Base-by-base conservation (phyloP, 768 basidiomycete genomes). In the Coprinopsis cinerea region DNA sequence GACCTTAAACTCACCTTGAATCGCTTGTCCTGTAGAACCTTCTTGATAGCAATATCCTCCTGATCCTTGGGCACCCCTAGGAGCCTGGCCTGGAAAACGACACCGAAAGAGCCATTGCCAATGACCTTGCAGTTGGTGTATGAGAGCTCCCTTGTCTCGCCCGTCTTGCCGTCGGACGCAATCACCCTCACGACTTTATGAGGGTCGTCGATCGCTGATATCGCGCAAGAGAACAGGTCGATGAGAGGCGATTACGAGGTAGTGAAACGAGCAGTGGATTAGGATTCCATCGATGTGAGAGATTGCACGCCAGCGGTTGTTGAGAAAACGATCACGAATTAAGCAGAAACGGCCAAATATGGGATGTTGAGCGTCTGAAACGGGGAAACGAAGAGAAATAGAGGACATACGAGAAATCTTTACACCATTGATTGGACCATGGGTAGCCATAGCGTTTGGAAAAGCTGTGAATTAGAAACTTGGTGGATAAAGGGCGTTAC, bases 21-120 rank as follows among this genome's bases (percentile, higher is more conserved):
- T 58, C 96, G 83, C 79, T 99, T 99, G 75, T 99, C 96, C 77
- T 99, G 96, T 54, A 99, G 71, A 44, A 99, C 96, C 77, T 97
- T 98, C 90, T 99, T 99, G 80, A 99, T 99, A 44, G 96, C 96
- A 63, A 99, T 96, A 58, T 97, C 92, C 51, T 88, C 87, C 17
- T 72, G 73, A 27, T 79, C 80, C 61, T 81, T 79, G 37, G 76
- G 70, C 6, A 76, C 75, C 13, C 75, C 75, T 44, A 93, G 74
- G 48, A 97, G 82, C 69, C 83, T 92, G 52, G 94, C 95, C 57
- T 93, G 91, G 68, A 94, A 98, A 55, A 99, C 96, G 67, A 99
- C 94, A 59, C 96, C 96, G 62, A 99, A 99, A 51, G 92, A 95
- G 68, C 96, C 96, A 64, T 99, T 98, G 49, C 96, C 96, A 62